Evolutionary conservation across 306 rosid species (phyloP), one percentile per base, ranked within the genome.

Genomic region (Prunus mume): DNA sequence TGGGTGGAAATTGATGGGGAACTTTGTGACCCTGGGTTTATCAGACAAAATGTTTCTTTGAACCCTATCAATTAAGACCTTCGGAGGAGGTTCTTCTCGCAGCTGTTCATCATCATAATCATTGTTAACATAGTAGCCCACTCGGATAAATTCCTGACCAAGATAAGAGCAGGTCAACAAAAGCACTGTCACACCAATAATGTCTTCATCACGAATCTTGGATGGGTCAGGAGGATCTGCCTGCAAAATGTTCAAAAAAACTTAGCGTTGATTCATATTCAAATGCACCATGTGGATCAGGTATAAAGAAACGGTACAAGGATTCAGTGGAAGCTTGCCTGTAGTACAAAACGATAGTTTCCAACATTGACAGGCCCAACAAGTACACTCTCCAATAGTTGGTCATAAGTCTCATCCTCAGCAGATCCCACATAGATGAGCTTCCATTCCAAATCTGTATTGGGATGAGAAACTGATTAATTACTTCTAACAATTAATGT

Each of bases 361-460:
- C 97, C 98, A 71, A 94, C 92, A 76, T 94, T 94, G 75, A 92
- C 95, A 52, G 95, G 97, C 78, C 97, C 96, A 72, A 94, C 98
- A 46, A 94, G 95, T 3, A 93, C 97, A 72, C 98, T 91, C 83
- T 93, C 98, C 49, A 93, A 60, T 34, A 90, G 82, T 79, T 94
- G 98, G 76, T 94, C 98, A 76, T 92, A 94, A 0, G 92, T 94
- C 86, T 92, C 97, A 79, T 92, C 97, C 84, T 92, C 97, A 30
- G 97, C 96, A 75, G 97, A 92, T 71, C 97, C 97, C 45, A 94
- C 98, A 25, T 94, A 94, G 56, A 80, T 90, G 67, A 94, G 98
- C 84, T 94, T 92, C 98, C 97, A 90, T 78, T 94, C 98, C 88
- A 92, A 83, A 82, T 92, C 93, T 94, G 88, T 41, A 75, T 38